Conservation (phyloP, 2,329 filamentous ascomycete genomes). For the Sporothrix pseudoabietina region DNA sequence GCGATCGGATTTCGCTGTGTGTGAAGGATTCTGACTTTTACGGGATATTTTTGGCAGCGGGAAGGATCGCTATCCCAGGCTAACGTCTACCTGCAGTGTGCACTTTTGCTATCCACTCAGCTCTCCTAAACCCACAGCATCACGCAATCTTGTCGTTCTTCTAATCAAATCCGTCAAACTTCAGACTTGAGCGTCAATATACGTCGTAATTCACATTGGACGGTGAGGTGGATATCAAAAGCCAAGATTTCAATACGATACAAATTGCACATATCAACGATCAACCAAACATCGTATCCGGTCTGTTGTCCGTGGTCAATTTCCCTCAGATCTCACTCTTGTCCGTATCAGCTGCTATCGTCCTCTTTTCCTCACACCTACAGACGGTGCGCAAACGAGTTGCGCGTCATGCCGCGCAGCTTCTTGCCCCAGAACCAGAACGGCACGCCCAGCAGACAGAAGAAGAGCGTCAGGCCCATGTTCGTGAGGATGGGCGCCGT, state of each 20-base stretch:
- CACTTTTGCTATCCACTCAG: neutral
- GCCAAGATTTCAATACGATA: neutral
- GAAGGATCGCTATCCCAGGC: neutral
- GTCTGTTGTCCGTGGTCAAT: neutral
- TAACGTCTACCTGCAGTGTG: neutral
- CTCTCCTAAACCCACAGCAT: neutral
- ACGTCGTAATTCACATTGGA: neutral
- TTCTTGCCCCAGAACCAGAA: conserved; percentile 41
- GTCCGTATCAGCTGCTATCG: neutral
- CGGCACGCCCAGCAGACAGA: conserved; percentile 35
- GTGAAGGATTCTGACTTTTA: neutral
- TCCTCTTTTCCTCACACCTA: neutral
- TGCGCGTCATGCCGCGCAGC: conserved; percentile 43
- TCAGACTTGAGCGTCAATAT: neutral
- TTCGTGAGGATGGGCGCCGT: conserved; percentile 37
- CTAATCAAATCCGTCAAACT: neutral
- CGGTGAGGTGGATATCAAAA: neutral
- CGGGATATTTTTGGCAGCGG: neutral
- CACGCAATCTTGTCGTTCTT: neutral
- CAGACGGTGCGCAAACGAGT: conserved; percentile 29
- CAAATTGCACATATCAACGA: neutral
- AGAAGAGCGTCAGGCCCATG: conserved; percentile 38
- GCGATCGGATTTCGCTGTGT: neutral
- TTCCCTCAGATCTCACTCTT: neutral
- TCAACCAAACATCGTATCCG: neutral